Evolutionary conservation across 2,329 filamentous ascomycete species (phyloP), one percentile per base, ranked within the genome.

Genomic region (Gnomoniopsis sp.): DNA sequence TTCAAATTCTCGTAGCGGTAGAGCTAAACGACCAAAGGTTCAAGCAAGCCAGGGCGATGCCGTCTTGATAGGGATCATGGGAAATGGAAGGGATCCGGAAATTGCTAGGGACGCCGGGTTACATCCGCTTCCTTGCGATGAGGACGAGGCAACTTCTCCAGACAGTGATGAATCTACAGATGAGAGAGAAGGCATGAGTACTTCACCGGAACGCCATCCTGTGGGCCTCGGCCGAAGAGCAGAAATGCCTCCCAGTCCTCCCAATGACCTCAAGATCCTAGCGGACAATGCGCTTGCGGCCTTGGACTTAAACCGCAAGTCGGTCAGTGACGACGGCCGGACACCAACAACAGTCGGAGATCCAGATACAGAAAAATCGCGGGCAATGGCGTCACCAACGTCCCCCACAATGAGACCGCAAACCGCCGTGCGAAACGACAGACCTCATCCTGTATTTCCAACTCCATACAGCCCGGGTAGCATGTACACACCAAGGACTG

Each of bases 1-100:
- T 71, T 69, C 67, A 65, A 72, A 66, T 63, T 67, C 67, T 61
- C 71, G 70, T 65, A 70, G 72, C 71, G 77, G 76, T 69, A 79
- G 77, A 68, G 74, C 77, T 78, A 80, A 80, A 77, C 74, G 73
- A 51, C 76, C 70, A 67, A 85, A 84, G 81, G 74, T 79, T 62
- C 77, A 73, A 64, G 77, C 82, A 46, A 84, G 76, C 66, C 82
- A 83, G 69, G 84, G 82, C 66, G 86, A 89, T 80, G 83, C 79
- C 65, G 85, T 90, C 63, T 79, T 93, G 71, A 80, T 93, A 63
- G 74, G 77, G 58, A 78, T 80, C 70, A 80, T 93, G 76, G 83
- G 77, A 65, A 83, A 78, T 68, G 84, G 86, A 67, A 85, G 85
- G 68, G 78, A 78, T 64, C 85, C 83, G 53, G 86, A 91, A 53